Conservation (phyloP, 2,329 filamentous ascomycete species). For the Phialophora verrucosa region DNA sequence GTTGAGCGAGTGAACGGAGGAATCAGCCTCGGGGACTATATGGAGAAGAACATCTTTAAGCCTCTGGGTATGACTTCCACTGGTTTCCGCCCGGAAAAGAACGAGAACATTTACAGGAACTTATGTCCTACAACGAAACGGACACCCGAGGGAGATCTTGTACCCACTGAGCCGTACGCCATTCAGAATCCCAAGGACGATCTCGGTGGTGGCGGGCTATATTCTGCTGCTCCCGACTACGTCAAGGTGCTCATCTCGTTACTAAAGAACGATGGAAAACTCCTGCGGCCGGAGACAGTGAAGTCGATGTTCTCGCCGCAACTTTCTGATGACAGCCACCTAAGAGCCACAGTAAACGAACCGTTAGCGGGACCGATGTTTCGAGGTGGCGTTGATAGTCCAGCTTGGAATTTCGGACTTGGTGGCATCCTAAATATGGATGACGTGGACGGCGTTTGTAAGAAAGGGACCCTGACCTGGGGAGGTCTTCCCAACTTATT, state of each 20-base stretch:
- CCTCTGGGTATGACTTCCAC: slow-evolving; percentile 52
- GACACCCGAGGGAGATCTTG: slow-evolving; percentile 48
- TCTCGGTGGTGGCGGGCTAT: slow-evolving; percentile 55
- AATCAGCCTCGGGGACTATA: slow-evolving; percentile 50
- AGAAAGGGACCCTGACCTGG: slow-evolving; percentile 37
- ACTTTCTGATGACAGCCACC: slow-evolving; percentile 19
- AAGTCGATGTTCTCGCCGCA: slow-evolving; percentile 35
- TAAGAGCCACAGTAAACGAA: slow-evolving; percentile 8
- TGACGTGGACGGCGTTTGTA: slow-evolving; percentile 29
- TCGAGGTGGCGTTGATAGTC: slow-evolving; percentile 20
- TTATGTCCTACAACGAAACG: slow-evolving; percentile 47
- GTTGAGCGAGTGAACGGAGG: slow-evolving; percentile 56
- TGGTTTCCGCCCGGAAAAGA: slow-evolving; percentile 24
- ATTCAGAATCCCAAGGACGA: slow-evolving; percentile 48
- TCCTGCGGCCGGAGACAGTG: slow-evolving; percentile 41
- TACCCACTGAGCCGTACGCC: slow-evolving; percentile 46
- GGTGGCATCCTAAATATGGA: slow-evolving; percentile 31
- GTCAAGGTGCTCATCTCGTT: slow-evolving; percentile 44
- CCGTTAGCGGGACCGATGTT: slow-evolving; percentile 18
- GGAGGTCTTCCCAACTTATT: slow-evolving; percentile 40
- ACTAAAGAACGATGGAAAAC: slow-evolving; percentile 42
- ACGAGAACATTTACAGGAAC: slow-evolving; percentile 15
- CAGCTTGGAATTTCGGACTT: slow-evolving; percentile 31
- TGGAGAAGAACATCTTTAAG: slow-evolving; percentile 53
- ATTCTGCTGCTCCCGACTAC: slow-evolving; percentile 43